Evolutionary conservation across 2,329 filamentous ascomycete species (phyloP), one percentile per base, ranked within the genome.

Genomic region (Colletotrichum siamense): DNA sequence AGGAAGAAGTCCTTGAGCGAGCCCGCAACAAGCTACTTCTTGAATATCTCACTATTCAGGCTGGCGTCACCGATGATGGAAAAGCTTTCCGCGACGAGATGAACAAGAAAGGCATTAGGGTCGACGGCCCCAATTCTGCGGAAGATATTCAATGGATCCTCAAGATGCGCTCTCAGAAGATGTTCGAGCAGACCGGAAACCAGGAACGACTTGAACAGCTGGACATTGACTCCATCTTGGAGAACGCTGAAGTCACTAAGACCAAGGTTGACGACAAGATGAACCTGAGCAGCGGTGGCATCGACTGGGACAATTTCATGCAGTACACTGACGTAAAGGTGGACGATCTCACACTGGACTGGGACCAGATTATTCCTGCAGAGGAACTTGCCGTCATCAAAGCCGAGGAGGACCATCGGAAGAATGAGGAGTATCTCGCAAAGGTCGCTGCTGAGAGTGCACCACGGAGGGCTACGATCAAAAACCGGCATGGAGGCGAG

Each of bases 241-340:
- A 97, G 81, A 98, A 98, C 83, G 97, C 98, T 32, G 97, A 99
- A 86, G 93, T 99, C 80, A 98, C 98, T 81, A 96, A 98, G 87
- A 99, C 97, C 0, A 96, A 98, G 85, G 95, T 98, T 71, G 95
- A 96, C 26, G 95, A 98, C 84, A 95, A 96, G 82, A 95, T 99
- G 83, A 92, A 92, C 75, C 95, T 98, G 59, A 98, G 96, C 75
- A 97, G 96, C 82, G 98, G 97, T 82, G 97, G 91, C 71, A 92
- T 92, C 65, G 91, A 92, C 79, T 92, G 97, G 87, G 96, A 98
- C 83, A 98, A 98, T 77, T 99, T 99, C 85, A 93, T 99, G 87
- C 96, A 99, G 82, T 98, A 98, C 82, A 98, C 97, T 2, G 97
- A 99, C 84, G 96, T 99, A 85, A 99, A 99, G 86, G 95, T 99